These are phyloP conservation scores for Arthrobotrys megalospora DNA, from an alignment of 2,329 filamentous ascomycete species.

Conservation along the genomic window DNA sequence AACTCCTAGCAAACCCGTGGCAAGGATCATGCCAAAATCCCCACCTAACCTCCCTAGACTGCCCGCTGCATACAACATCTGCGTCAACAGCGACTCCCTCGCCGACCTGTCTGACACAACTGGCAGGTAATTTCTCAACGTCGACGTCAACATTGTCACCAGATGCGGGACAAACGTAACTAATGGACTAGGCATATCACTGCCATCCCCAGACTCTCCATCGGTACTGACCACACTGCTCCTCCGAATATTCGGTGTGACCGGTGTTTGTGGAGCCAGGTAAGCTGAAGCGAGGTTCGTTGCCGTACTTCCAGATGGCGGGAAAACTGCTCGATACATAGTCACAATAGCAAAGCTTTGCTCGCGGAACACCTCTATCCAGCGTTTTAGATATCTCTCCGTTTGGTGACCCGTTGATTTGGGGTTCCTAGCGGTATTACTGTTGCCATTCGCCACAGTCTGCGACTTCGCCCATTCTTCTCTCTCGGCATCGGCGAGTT, in stretches of 20 bases:
- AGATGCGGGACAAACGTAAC: conserved; percentile 88
- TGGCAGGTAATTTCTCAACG: conserved; percentile 81
- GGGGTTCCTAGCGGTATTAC: neutral
- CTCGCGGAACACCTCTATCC: conserved; percentile 97
- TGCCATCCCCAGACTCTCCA: conserved; percentile 31
- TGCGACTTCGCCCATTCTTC: conserved; percentile 64
- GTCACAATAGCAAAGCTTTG: conserved; percentile 97
- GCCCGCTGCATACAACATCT: conserved; percentile 92
- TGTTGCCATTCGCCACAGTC: conserved; percentile 66
- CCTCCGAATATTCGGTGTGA: conserved; percentile 43
- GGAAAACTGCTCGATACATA: conserved; percentile 92
- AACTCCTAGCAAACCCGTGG: conserved; percentile 72
- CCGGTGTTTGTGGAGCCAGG: conserved; percentile 47
- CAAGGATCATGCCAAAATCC: conserved; percentile 91
- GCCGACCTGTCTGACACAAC: conserved; percentile 84
- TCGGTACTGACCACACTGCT: conserved; percentile 20
- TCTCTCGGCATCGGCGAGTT: conserved; percentile 84
- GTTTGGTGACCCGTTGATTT: conserved; percentile 81
- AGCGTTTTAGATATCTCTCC: conserved; percentile 92
- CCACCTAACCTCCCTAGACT: conserved; percentile 90
- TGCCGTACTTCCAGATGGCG: conserved; percentile 65
- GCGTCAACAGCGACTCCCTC: conserved; percentile 88
- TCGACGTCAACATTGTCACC: conserved; percentile 83
- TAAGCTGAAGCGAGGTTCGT: conserved; percentile 44
- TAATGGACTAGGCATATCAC: conserved; percentile 72